A percentile compares a stretch with the other conserved stretches of the same genome.
Conservation (phyloP, 148 eudicot species). For the Rhododendron molle region DNA sequence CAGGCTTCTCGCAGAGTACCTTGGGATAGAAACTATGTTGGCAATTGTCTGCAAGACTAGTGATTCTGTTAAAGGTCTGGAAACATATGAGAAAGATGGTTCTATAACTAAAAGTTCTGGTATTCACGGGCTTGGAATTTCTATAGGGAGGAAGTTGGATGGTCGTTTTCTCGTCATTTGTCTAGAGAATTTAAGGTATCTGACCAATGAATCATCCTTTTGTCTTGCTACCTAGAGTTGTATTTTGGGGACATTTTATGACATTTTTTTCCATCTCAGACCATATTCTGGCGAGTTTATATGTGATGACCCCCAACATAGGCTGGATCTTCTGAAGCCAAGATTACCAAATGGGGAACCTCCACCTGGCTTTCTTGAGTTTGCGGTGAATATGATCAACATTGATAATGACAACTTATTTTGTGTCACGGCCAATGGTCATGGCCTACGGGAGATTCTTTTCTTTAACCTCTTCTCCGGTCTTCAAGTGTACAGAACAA, state of each 20-base stretch:
- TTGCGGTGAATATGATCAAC: constrained; percentile 76
- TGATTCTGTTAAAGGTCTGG: constrained; percentile 57
- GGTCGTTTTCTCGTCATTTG: constrained; percentile 58
- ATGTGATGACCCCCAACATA: constrained; percentile 65
- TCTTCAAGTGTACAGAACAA: constrained; percentile 71
- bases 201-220: constrained; percentile 8
- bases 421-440: constrained; percentile 46
- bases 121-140: constrained; percentile 62
- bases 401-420: constrained; percentile 40
- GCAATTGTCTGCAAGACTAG: constrained; percentile 66
- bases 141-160: constrained; percentile 51
- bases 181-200: constrained; percentile 65
- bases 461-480: constrained; percentile 65
- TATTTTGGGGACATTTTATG: neutral
- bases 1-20: constrained; percentile 72
- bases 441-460: constrained; percentile 77
- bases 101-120: constrained; percentile 47
- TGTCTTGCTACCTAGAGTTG: constrained; percentile 3
- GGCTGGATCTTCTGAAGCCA: constrained; percentile 74
- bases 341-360: constrained; percentile 53
- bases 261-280: constrained; percentile 23
- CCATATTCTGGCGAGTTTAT: constrained; percentile 61
- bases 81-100: constrained; percentile 57
- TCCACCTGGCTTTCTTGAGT: constrained; percentile 82
- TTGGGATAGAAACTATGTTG: constrained; percentile 66